Base-by-base conservation (phyloP, 2,329 filamentous ascomycete genomes). In the Torrubiellomyces zombiae region DNA sequence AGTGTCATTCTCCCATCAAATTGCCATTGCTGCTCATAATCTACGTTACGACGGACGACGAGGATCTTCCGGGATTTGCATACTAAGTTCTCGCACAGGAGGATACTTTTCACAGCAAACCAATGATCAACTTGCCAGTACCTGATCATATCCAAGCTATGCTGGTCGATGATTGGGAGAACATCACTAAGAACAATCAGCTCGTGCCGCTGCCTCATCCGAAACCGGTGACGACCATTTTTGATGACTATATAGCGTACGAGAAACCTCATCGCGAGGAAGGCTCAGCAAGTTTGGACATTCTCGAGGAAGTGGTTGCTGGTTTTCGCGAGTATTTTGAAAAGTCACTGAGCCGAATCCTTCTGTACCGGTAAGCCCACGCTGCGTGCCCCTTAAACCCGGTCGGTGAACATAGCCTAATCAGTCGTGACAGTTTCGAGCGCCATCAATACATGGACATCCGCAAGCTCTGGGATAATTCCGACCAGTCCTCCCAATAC, bases 111-210 rank as follows among this genome's bases (percentile, higher is more conserved):
- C 71, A 83, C 43, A 64, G 67, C 33, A 74, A 83, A 29, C 85
- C 86, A 12, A 81, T 82, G 11, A 76, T 98, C 41, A 80, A 82
- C 39, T 67, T 98, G 20, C 65, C 75, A 24, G 73, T 95, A 35
- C 83, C 89, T 1, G 89, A 95, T 44, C 71, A 78, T 36, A 63
- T 98, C 36, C 94, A 95, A 56, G 81, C 79, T 10, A 66, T 92
- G 33, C 69, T 98, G 3, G 89, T 98, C 13, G 89, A 98, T 46
- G 89, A 98, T 49, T 98, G 89, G 89, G 89, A 98, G 51, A 92
- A 94, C 40, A 74, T 98, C 32, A 98, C 89, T 28, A 95, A 94
- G 56, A 89, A 91, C 45, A 71, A 82, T 38, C 80, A 86, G 44
- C 71, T 95, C 4, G 81, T 94, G 16, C 75, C 80, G 2, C 60